Conservation (phyloP, 306 rosid genomes). For the Crataegus laevigata region DNA sequence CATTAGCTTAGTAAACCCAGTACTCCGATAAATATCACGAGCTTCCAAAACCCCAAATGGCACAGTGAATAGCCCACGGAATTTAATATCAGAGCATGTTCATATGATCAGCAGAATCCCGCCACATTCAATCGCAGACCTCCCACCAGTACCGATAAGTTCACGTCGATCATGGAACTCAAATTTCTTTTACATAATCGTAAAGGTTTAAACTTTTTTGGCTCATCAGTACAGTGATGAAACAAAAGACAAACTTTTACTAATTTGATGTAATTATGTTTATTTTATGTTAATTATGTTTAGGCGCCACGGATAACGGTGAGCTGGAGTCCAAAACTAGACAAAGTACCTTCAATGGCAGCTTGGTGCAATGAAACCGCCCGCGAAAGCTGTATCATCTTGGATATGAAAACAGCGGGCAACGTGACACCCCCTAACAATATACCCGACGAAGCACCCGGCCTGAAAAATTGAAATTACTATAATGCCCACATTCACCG, state of each 20-base stretch:
- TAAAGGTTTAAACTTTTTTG: not conserved
- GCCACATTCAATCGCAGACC: not conserved
- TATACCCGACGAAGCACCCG: slow-evolving; percentile 77
- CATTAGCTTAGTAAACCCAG: not conserved
- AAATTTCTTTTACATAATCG: not conserved
- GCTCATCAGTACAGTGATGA: not conserved
- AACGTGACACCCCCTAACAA: slow-evolving; percentile 69
- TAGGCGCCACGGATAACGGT: not conserved
- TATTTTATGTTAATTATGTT: not conserved
- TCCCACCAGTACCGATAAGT: not conserved
- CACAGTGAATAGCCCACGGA: not conserved
- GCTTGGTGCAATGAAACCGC: slow-evolving; percentile 45
- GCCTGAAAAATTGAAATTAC: slow-evolving; percentile 41
- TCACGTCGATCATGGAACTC: not conserved
- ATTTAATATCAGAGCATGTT: not conserved
- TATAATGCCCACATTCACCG: not conserved
- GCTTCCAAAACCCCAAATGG: not conserved
- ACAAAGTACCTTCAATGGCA: slow-evolving; percentile 40
- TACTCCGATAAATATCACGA: not conserved
- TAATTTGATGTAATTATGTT: not conserved
- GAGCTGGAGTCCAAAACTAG: not conserved
- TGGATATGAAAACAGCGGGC: slow-evolving; percentile 74
- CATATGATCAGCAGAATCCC: not conserved
- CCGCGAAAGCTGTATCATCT: slow-evolving; percentile 56
- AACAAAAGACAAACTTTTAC: not conserved